Evolutionary conservation across 2,329 filamentous ascomycete genomes (phyloP), one percentile per base, ranked within the genome.

Genomic region (Ophiocordyceps polyrhachis-furcata): DNA sequence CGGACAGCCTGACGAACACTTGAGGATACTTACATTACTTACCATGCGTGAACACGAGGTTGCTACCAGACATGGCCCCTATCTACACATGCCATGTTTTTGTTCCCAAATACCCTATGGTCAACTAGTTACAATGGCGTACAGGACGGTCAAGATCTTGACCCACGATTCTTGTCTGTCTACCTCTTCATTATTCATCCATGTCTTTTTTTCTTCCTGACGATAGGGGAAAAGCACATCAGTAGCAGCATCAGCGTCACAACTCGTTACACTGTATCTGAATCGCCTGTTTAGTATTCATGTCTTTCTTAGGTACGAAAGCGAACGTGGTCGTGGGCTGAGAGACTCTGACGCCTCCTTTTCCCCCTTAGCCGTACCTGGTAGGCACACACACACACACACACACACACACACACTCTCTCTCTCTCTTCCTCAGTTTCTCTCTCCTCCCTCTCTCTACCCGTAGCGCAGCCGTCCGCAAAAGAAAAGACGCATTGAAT

Each of bases 261-360:
- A 38, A 11, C n/a, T 19, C 15, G 9, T n/a, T 20, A 38, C 35
- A 38, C 35, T 19, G 17, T 20, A 38, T n/a, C n/a, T 14, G 35
- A 38, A 19, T 38, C 14, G n/a, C 17, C 35, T 38, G 35, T 38
- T 38, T 7, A 61, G 45, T 57, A 60, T 53, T 52, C 50, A 57
- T 40, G 25, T 53, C 51, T 58, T 50, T 59, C 53, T 53, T 55
- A 55, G 53, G 53, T 55, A 55, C 52, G 53, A 59, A 42, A 60
- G 53, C 50, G 56, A 61, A 51, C 51, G 58, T 60, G 50, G 50
- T 51, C 51, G 49, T 51, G 40, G 41, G 25, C 2, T 28, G 25
- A 28, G 25, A 28, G 35, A 37, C 8, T 7, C n/a, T 17, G n/a
- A 37, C 43, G 40, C 48, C 49, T 51, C 49, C 48, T 13, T 17